Evolutionary conservation across 495 filamentous ascomycete species (phyloP), one percentile per base, ranked within the genome.

Genomic region (Ramalina intermedia): DNA sequence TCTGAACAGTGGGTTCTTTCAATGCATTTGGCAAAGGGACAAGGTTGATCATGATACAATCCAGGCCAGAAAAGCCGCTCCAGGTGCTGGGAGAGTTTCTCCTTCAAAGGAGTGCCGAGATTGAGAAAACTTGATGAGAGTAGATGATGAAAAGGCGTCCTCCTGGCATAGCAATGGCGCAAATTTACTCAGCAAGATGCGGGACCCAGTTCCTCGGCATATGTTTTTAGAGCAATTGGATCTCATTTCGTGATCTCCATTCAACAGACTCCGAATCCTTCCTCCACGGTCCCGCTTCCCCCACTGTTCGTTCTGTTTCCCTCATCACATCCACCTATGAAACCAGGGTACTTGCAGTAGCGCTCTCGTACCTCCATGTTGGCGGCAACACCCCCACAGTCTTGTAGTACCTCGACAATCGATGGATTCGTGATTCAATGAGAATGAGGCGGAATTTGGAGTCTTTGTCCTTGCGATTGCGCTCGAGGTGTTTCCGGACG

Each of bases 401-500:
- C 84, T 96, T 98, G 84, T 96, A 98, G 81, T 88, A 86, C 56
- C 89, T 80, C 57, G 86, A 89, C 54, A 96, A 81, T 74, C 89
- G 87, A 80, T 96, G 93, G 74, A 99, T 96, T 68, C 93, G 87
- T 64, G 91, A 96, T 81, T 99, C 91, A 74, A 99, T 89, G 54
- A 99, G 84, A 84, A 99, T 96, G 50, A 99, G 82, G 64, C 90
- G 88, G 85, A 98, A 96, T 78, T 98, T 98, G 78, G 80, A 82
- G 78, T 96, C 91, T 74, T 87, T 93, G 81, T 96, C 91, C 79
- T 99, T 99, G 70, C 91, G 88, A 80, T 99, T 99, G 71, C 87
- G 84, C 79, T 96, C 89, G 58, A 99, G 86, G 74, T 96, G 93
- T 86, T 99, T 99, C 73, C 93, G 91, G 74, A 99, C 91, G 64